Evolutionary conservation across 805 yeast species (phyloP), one percentile per base, ranked within the genome.

Genomic region (Yarrowia sp.): DNA sequence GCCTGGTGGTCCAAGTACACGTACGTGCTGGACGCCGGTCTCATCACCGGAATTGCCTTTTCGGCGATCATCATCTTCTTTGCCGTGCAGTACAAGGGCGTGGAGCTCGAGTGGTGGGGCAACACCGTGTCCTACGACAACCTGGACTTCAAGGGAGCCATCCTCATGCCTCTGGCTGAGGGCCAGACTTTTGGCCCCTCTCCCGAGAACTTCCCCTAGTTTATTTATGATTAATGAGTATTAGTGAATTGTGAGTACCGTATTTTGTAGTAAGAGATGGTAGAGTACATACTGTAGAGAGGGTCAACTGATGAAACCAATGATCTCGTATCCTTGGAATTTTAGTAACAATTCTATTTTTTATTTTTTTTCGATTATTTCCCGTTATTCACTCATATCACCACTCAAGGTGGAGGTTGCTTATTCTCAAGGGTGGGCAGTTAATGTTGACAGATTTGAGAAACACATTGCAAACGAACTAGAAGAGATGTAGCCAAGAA

Each of bases 1-100:
- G 73, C 76, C 36, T 84, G 86, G 86, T 84, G 86, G 86, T 82
- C 81, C 66, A 82, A 82, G 74, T 83, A 83, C 74, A 83, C 83
- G 71, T 83, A 83, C 70, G 79, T 83, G 15, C 74, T 83, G 56
- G 80, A 82, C 40, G 80, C 84, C 69, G 85, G 83, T 1, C 74
- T 83, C 8, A 79, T 83, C 2, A 83, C 84, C 3, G 86, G 86
- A 1, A 81, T 81, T 13, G 85, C 85, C 0, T 80, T 81, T 70
- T 78, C 82, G 68, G 84, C 84, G 0, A 73, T 83, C 56, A 65
- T 82, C 53, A 78, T 81, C 17, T 83, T 83, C 71, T 80, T 82
- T 70, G 75, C 81, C 0, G 79, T 80, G 2, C 79, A 76, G 63
- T 79, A 74, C 67, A 76, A 77, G 15, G 72, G 74, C 13, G 73